Evolutionary conservation across 1,284 basidiomycete genomes (phyloP), one percentile per base, ranked within the genome.

Genomic region (Cryptococcus maquisensis): DNA sequence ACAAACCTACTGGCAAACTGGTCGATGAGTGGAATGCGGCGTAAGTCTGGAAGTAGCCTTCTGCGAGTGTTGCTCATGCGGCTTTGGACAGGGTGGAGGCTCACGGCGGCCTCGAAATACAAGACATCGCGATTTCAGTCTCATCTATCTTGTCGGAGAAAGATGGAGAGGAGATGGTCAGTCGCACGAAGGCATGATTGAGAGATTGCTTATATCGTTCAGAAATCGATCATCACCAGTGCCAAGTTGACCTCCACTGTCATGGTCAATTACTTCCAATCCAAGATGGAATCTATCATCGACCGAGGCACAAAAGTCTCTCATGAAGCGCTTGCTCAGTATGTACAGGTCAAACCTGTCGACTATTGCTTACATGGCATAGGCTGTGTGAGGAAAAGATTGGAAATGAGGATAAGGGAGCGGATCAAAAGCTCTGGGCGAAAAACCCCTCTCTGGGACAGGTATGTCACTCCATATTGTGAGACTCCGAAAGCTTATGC

Each of bases 231-330:
- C 26, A 82, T 86, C 60, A 84, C 79, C 1, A 90, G 93, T 12
- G 83, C 88, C 3, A 83, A 81, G 59, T 79, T 97, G 54, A 91
- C 90, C 2, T 90, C 89, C 8, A 92, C 91, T 0, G 80, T 96
- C 20, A 83, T 98, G 66, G 82, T 84, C 52, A 81, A 92, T 67
- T 88, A 97, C 74, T 87, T 95, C 54, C 88, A 90, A 42, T 81
- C 86, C 40, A 95, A 90, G 75, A 83, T 98, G 67, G 90, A 93
- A 73, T 84, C 84, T 4, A 90, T 96, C 67, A 82, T 98, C 40
- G 95, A 98, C 76, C 85, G 86, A 60, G 91, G 92, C 69, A 86
- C 88, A 43, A 90, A 90, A 72, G 87, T 96, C 48, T 83, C 89
- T 0, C 95, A 98, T 68, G 90, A 94, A 64, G 81, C 84, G 62